Evolutionary conservation across 371 early-diverging fungal species (phyloP), one percentile per base, ranked within the genome.

Genomic region (Circinella umbellata): DNA sequence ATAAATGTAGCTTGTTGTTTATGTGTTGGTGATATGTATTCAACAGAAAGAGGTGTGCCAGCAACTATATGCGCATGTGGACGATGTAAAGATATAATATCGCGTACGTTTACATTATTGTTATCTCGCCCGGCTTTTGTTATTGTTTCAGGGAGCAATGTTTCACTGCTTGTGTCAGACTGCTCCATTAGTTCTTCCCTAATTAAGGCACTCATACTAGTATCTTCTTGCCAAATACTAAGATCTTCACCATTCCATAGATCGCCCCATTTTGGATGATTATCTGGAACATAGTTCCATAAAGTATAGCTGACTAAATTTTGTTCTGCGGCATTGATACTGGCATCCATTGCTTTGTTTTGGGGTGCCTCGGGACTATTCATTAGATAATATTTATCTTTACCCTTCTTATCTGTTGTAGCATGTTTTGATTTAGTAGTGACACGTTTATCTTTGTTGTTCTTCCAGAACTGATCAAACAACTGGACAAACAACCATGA

Each of bases 241-340:
- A 93, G 72, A 73, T 93, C 92, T 61, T 93, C 93, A 4, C 91
- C 91, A 63, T 91, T 90, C 93, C 93, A 93, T 20, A 61, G 71
- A 72, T 93, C 93, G 4, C 92, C 93, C 84, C 88, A 85, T 62
- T 71, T 72, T 67, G 83, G 68, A 53, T 71, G 70, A 61, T 91
- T 93, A 63, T 87, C 87, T 4, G 90, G 80, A 62, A 83, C 80
- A 72, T 92, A 92, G 48, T 86, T 86, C 93, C 93, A 92, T 35
- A 91, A 71, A 0, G 90, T 85, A 69, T 81, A 89, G 69, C 87
- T 85, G 49, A 91, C 74, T 18, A 90, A 76, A 55, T 87, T 88
- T 5, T 73, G 72, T 68, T 93, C 93, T 3, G 89, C 73, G 0
- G 91, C 92, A 67, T 88, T 79, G 55, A 93, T 66, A 62, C 86